A percentile compares a stretch with the other conserved stretches of the same genome.
Evolutionary conservation across 768 basidiomycete species (phyloP).

Genomic region (Calocybe indica): DNA sequence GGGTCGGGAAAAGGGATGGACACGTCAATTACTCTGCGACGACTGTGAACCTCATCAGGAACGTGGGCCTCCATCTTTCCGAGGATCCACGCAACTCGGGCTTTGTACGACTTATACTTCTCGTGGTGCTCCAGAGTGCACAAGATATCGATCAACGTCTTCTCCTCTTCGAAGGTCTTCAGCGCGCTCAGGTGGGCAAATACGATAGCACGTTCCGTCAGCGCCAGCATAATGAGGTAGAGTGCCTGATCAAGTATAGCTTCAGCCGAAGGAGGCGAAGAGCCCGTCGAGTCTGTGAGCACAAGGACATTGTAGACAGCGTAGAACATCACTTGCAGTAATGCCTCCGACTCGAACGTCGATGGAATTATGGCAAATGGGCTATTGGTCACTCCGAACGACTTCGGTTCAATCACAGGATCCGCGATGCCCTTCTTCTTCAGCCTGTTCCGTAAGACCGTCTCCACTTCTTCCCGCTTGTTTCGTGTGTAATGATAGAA

Average conservation of each 20-base stretch:
- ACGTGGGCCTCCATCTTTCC: constrained; percentile 48
- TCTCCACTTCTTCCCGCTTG: constrained; percentile 87
- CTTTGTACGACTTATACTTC: constrained; percentile 64
- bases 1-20: constrained; percentile 35
- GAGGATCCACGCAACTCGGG: constrained; percentile 75
- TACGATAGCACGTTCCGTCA: constrained; percentile 59
- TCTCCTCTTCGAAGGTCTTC: constrained; percentile 50
- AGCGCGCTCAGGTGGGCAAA: constrained; percentile 57
- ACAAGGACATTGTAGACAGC: constrained; percentile 70
- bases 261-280: constrained; percentile 73
- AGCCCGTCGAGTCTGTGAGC: constrained; percentile 51
- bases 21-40: constrained; percentile 37
- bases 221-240: constrained; percentile 79
- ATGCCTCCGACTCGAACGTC: constrained; percentile 62
- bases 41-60: constrained; percentile 48
- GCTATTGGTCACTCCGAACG: constrained; percentile 55
- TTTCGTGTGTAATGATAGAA: constrained; percentile 96
- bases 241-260: constrained; percentile 86
- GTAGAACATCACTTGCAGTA: constrained; percentile 82
- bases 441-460: constrained; percentile 57
- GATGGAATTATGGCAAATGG: constrained; percentile 65
- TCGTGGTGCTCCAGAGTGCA: constrained; percentile 76
- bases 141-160: constrained; percentile 65
- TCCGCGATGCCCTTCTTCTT: constrained; percentile 62
- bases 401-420: constrained; percentile 71